Evolutionary conservation across 257 asterid species (phyloP).

Genomic region (Perilla frutescens): DNA sequence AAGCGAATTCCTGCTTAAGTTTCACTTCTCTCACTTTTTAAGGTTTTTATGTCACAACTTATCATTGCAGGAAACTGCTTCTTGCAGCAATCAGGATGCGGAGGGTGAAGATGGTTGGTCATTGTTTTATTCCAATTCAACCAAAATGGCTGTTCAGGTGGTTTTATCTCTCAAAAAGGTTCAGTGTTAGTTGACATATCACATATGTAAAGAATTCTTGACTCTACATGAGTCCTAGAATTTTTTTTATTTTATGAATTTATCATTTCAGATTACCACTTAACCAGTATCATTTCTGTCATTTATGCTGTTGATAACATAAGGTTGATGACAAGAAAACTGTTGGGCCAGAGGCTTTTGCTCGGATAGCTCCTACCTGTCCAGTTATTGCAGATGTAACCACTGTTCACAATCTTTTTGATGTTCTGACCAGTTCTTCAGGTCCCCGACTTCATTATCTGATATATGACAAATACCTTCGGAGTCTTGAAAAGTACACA

Average conservation of each 20-base stretch:
- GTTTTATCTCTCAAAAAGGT: slow-evolving; percentile 28
- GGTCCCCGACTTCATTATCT: slow-evolving; percentile 83
- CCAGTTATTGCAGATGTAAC: slow-evolving; percentile 74
- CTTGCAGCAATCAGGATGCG: slow-evolving; percentile 54
- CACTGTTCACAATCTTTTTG: slow-evolving; percentile 90
- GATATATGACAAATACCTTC: slow-evolving; percentile 79
- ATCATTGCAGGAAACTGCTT: slow-evolving; percentile 53
- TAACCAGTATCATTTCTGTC: slow-evolving; percentile 34
- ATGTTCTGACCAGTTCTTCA: slow-evolving; percentile 73
- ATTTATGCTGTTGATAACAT: slow-evolving; percentile 38
- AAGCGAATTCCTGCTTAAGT: neutral
- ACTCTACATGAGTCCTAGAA: slow-evolving; percentile 11
- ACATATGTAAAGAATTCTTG: slow-evolving; percentile 21
- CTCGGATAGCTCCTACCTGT: slow-evolving; percentile 92
- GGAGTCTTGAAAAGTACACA: slow-evolving; percentile 84
- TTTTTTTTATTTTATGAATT: slow-evolving; percentile 29
- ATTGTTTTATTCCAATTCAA: slow-evolving; percentile 76
- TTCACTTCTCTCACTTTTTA: slow-evolving; percentile 20
- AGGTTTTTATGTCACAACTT: slow-evolving; percentile 26
- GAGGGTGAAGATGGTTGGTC: slow-evolving; percentile 86
- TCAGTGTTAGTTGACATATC: slow-evolving; percentile 8
- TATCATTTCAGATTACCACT: slow-evolving; percentile 29
- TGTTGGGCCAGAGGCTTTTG: slow-evolving; percentile 87
- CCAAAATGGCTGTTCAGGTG: slow-evolving; percentile 94
- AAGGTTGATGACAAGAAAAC: slow-evolving; percentile 89